Evolutionary conservation across 148 eudicot genomes (phyloP).

Genomic region (Tetragonia tetragonoides): DNA sequence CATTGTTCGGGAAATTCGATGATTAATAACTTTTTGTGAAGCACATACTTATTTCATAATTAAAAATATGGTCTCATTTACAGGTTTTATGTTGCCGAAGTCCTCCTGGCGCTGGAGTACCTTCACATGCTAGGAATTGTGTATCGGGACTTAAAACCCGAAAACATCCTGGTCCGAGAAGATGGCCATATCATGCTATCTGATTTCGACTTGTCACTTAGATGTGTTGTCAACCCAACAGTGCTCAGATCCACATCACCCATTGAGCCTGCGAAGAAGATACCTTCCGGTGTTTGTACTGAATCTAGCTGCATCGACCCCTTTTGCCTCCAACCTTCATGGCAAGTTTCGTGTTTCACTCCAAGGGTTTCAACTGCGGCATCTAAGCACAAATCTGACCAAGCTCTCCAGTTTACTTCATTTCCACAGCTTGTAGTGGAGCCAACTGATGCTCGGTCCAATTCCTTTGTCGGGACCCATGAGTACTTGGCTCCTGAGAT

Average conservation of each 20-base stretch:
- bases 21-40: not conserved
- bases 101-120: conserved; percentile 78
- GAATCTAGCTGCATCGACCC: conserved; percentile 74
- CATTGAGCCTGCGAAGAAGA: conserved; percentile 35
- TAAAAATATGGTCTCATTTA: not conserved
- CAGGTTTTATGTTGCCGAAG: conserved; percentile 87
- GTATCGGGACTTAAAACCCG: conserved; percentile 85
- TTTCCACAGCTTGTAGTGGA: conserved; percentile 70
- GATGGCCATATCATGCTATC: conserved; percentile 88
- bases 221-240: conserved; percentile 59
- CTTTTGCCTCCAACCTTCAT: conserved; percentile 71
- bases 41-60: too few relatives aligned
- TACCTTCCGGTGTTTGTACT: conserved; percentile 42
- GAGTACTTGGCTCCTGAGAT: conserved; percentile 92
- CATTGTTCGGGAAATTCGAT: not conserved
- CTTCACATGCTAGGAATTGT: conserved; percentile 88
- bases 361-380: conserved; percentile 48
- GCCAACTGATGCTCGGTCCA: conserved; percentile 74
- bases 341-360: conserved; percentile 72
- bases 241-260: conserved; percentile 50
- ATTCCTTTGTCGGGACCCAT: conserved; percentile 92
- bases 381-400: conserved; percentile 51
- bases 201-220: conserved; percentile 74
- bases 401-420: conserved; percentile 41
- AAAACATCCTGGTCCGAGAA: conserved; percentile 73